Evolutionary conservation across 2,329 filamentous ascomycete genomes (phyloP).

Genomic region (Xylariaceae sp.): DNA sequence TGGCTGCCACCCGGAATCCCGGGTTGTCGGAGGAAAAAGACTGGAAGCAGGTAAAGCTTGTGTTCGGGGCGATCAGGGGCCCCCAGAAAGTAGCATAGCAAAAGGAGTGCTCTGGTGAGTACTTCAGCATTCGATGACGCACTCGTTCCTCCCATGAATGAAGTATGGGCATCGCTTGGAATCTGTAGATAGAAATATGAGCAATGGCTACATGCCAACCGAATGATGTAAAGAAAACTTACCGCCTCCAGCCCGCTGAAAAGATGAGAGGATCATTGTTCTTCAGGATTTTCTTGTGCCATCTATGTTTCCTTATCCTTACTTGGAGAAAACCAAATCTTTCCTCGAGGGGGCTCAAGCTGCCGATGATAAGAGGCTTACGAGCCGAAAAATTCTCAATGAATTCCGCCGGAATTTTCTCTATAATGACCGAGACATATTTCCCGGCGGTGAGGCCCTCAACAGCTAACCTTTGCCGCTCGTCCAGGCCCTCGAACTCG

Average conservation of each 20-base stretch:
- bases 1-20: constrained; percentile 91
- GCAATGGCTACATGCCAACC: neutral
- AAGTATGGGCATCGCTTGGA: constrained; percentile 23
- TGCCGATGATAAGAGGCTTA: constrained; percentile 82
- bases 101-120: constrained; percentile 99
- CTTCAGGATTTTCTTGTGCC: constrained; percentile 99
- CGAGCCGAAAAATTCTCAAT: constrained; percentile 74
- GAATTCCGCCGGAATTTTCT: constrained; percentile 88
- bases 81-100: constrained; percentile 96
- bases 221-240: constrained; percentile 38
- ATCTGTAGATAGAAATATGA: constrained; percentile 12
- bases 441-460: constrained; percentile 90
- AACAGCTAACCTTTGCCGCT: constrained; percentile 73
- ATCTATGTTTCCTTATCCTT: constrained; percentile 92
- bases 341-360: constrained; percentile 89
- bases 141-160: constrained; percentile 50
- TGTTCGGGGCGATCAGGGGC: constrained; percentile 90
- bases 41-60: constrained; percentile 91
- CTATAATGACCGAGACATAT: constrained; percentile 86
- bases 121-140: constrained; percentile 96
- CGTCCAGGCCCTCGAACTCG: constrained; percentile 85
- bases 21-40: constrained; percentile 78
- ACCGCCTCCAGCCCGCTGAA: constrained; percentile 91
- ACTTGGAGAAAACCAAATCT: constrained; percentile 94
- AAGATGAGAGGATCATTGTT: constrained; percentile 97